Base-by-base conservation (phyloP, 306 rosid genomes). In the Phaseolus lunatus region DNA sequence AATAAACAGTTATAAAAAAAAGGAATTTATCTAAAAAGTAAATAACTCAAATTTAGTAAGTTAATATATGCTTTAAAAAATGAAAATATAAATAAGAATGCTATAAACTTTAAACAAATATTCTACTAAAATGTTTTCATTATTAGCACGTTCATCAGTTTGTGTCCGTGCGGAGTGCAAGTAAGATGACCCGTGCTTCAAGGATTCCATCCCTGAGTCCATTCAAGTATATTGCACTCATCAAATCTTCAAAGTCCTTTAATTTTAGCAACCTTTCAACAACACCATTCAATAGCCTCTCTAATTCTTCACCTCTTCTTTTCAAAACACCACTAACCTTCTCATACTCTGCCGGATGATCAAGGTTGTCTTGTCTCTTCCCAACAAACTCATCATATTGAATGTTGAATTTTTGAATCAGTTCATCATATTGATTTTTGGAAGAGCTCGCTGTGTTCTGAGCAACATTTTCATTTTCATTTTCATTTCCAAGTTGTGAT, bases 281-380 rank as follows among this genome's bases (percentile, higher is more conserved):
- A 1, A 9, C 48, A 19, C 5, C 37, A 14, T 53, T 66, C 22
- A 22, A 72, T 16, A 33, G 66, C 50, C 67, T 24, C 19, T 2
- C 1, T 9, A 73, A 56, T 14, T 73, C 67, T 57, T 73, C 56
- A 56, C 0, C 78, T 24, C n/a, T 39, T 41, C 37, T 56, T 41
- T 41, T 56, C 41, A 57, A 22, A 12, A 57, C 11, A 54, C 18
- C 11, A 39, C 3, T 24, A 6, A 73, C 6, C 54, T 54, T 56
- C 41, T 39, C 50, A 56, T 37, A 15, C n/a, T 72, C 37, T 29
- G 5, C 7, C 33, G 5, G 6, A 29, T 6, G 6, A 29, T 29
- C 33, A 29, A 4, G 0, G 5, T 29, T 29, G 5, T 29, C 33
- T 29, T 29, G 5, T 29, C 33, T 29, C 33, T 4, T 29, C 33